Conservation (phyloP, 1,284 basidiomycete genomes). For the Rhodofomes roseus region DNA sequence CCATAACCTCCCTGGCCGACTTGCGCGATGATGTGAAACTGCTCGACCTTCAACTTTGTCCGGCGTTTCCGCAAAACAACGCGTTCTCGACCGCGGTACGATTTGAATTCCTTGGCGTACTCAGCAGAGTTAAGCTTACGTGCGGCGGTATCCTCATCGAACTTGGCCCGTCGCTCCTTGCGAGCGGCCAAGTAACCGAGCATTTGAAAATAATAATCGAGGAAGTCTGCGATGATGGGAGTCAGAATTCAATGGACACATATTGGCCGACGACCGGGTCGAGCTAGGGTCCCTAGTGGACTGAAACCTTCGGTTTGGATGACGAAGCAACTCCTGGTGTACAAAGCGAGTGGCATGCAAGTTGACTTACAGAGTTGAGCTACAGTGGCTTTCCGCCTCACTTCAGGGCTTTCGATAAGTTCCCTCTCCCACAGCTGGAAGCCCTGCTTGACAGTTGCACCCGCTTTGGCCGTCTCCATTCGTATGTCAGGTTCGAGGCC, state of each 20-base stretch:
- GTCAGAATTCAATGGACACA: neutral
- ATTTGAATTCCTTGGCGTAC: constrained; percentile 80
- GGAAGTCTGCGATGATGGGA: constrained; percentile 59
- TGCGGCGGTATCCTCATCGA: constrained; percentile 77
- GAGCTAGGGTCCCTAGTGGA: too few relatives aligned
- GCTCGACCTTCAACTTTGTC: constrained; percentile 83
- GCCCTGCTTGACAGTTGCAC: constrained; percentile 50
- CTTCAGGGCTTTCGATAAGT: constrained; percentile 77
- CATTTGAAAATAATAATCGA: constrained; percentile 93
- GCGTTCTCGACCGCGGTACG: constrained; percentile 89
- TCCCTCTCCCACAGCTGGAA: constrained; percentile 83
- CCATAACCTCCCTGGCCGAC: constrained; percentile 97
- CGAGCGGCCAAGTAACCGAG: constrained; percentile 84
- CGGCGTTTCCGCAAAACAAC: constrained; percentile 85
- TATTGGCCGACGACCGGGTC: too few relatives aligned
- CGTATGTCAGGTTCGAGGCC: constrained; percentile 51
- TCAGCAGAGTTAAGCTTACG: constrained; percentile 64
- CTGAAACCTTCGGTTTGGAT: too few relatives aligned
- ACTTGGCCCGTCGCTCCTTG: constrained; percentile 77
- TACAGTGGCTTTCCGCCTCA: constrained; percentile 91
- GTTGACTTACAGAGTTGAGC: constrained; percentile 82
- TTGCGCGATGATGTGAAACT: constrained; percentile 95
- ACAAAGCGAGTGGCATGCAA: neutral
- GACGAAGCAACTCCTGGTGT: too few relatives aligned
- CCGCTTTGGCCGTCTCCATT: constrained; percentile 64